Evolutionary conservation across 768 basidiomycete genomes (phyloP).

Genomic region (Cantharellus anzutake): DNA sequence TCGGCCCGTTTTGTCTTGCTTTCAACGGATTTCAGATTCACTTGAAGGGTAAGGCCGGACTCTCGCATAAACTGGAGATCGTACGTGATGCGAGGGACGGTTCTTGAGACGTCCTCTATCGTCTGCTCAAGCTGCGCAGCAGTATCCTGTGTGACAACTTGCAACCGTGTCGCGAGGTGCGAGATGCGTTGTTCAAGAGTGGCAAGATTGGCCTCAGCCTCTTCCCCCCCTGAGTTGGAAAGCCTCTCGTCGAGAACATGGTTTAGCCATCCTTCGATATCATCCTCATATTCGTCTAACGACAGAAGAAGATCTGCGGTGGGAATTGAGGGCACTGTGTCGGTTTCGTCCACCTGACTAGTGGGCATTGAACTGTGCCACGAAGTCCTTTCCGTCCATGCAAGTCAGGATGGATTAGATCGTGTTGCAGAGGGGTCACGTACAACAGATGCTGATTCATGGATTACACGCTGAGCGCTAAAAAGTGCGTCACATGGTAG

Average conservation of each 20-base stretch:
- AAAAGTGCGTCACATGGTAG: no score
- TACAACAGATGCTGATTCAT: no score
- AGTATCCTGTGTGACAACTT: constrained; percentile 77
- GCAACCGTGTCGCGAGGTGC: constrained; percentile 57
- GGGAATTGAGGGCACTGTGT: not conserved
- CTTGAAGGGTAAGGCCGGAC: constrained; percentile 59
- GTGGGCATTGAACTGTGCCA: no score
- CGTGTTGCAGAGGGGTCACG: no score
- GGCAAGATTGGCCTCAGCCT: constrained; percentile 24
- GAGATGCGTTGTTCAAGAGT: constrained; percentile 58
- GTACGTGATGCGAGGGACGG: constrained; percentile 79
- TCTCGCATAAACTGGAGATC: constrained; percentile 97
- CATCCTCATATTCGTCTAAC: constrained; percentile 35
- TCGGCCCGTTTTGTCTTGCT: constrained; percentile 25
- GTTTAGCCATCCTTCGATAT: constrained; percentile 57
- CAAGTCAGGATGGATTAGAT: no score
- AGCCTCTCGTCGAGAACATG: constrained; percentile 29
- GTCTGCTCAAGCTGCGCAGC: constrained; percentile 68
- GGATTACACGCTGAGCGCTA: no score
- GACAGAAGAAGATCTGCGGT: constrained; percentile 16
- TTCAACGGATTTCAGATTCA: constrained; percentile 42
- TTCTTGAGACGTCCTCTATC: constrained; percentile 83
- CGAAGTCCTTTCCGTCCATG: no score
- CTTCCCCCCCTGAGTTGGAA: constrained; percentile 9
- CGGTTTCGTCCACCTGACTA: no score